Evolutionary conservation across 1,284 basidiomycete genomes (phyloP), one percentile per base, ranked within the genome.

Genomic region (Malassezia arunalokei): DNA sequence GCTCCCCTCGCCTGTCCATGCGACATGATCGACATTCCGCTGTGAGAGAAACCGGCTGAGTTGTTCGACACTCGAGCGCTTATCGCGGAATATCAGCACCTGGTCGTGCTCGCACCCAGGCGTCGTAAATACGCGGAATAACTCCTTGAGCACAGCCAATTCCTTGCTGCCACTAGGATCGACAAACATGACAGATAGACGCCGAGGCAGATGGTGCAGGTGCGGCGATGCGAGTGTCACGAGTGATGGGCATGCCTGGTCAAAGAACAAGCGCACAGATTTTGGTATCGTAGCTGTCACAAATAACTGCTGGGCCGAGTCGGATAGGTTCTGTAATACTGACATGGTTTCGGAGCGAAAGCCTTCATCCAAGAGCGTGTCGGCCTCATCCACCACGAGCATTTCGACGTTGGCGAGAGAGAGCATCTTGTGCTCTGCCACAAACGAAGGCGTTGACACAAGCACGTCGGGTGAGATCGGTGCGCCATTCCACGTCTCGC

Each of bases 351-450:
- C 38, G 3, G 51, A 20, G 29, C 40, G 71, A 52, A 77, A 77
- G 27, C 76, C 75, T 56, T 75, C 66, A 64, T 86, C 84, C 79
- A 85, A 82, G 39, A 86, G 74, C 9, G 91, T 78, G 75, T 99
- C 94, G 3, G 94, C 92, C 76, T 99, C 94, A 71, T 99, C 94
- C 29, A 98, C 80, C 0, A 99, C 83, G 14, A 99, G 78, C 87
- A 91, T 96, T 47, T 87, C 81, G 66, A 86, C 88, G 75, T 94
- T 92, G 47, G 84, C 85, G 44, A 89, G 73, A 0, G 80, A 53
- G 8, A 46, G 29, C 15, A 28, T 33, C 15, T 28, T 24, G 5
- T 24, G 15, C 33, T 43, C 82, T 62, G 90, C 85, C 75, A 95
- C 87, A 2, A 86, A 84, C 0, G 83, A 80, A 0, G 83, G 77